These are phyloP conservation scores for Trifolium dubium DNA, from an alignment of 306 rosid genomes.

Conservation along the genomic window DNA sequence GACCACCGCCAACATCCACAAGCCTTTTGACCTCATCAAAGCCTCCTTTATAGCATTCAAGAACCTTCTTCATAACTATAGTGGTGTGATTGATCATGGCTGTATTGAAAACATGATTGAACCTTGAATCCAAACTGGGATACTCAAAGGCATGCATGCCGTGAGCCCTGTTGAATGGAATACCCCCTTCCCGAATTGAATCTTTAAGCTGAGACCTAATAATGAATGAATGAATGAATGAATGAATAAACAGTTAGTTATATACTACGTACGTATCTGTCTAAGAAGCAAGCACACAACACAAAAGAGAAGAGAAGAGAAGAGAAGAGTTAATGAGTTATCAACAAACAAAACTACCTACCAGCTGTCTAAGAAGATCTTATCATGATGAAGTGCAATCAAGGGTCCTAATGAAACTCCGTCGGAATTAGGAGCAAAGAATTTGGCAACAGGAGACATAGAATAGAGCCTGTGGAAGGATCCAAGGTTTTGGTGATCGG, in stretches of 20 bases:
- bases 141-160: constrained; percentile 52
- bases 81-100: constrained; percentile 57
- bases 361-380: constrained; percentile 42
- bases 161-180: constrained; percentile 53
- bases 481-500: not conserved
- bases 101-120: constrained; percentile 53
- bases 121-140: constrained; percentile 39
- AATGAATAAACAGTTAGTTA: not conserved
- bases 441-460: constrained; percentile 27
- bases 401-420: constrained; percentile 52
- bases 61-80: constrained; percentile 42
- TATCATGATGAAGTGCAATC: constrained; percentile 42
- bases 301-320: no score
- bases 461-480: constrained; percentile 33
- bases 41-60: constrained; percentile 58
- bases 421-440: constrained; percentile 41
- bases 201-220: constrained; percentile 52
- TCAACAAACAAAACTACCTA: no score
- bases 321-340: no score
- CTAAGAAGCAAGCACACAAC: no score
- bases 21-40: constrained; percentile 47
- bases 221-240: not conserved
- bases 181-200: constrained; percentile 55
- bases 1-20: constrained; percentile 73
- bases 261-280: no score